Conservation (phyloP, 371 early-diverging fungal genomes). For the Nematocida ironsii region DNA sequence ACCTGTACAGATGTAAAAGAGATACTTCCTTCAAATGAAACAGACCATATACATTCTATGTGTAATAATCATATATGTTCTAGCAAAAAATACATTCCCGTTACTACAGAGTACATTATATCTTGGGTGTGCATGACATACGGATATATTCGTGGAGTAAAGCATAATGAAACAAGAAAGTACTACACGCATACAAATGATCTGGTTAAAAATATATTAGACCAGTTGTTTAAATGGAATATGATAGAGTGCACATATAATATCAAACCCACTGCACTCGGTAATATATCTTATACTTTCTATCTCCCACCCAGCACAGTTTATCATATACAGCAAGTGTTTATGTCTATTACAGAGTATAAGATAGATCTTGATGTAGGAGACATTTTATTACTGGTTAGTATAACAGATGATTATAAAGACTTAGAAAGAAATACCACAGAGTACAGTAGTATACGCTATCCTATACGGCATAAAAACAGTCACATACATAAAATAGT, state of each 20-base stretch:
- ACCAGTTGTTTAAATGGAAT: too few relatives aligned
- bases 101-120: not conserved
- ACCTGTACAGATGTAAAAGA: not conserved
- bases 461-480: not conserved
- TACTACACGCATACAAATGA: not conserved
- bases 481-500: not conserved
- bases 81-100: not conserved
- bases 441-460: not conserved
- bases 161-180: not conserved
- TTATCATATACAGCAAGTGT: not conserved
- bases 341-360: not conserved
- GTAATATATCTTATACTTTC: not conserved
- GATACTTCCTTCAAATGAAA: not conserved
- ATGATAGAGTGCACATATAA: not conserved
- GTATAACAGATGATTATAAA: conserved; percentile 29
- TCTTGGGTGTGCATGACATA: too few relatives aligned
- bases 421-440: not conserved
- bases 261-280: conserved; percentile 1
- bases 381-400: conserved; percentile 31
- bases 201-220: not conserved
- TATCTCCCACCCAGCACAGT: conserved; percentile 8
- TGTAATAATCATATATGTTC: too few relatives aligned
- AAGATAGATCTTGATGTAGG: conserved; percentile 25
- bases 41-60: too few relatives aligned
- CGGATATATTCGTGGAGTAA: not conserved